Evolutionary conservation across 1,284 basidiomycete genomes (phyloP), one percentile per base, ranked within the genome.

Genomic region (Ustilago sp.): DNA sequence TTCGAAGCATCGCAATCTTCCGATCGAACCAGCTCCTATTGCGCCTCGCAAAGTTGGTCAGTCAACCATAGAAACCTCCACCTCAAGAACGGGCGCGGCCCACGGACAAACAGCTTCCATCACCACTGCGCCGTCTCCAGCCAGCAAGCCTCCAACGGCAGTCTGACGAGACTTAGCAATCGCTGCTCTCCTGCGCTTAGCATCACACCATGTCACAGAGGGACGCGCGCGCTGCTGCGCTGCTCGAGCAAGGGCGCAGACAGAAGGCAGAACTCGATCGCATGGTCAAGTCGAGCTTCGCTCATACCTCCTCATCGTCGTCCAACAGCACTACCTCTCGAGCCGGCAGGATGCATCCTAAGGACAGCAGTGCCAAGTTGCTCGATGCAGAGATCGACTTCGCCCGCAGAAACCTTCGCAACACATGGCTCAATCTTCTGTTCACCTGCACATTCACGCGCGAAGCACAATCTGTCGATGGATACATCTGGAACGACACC

Each of bases 401-500:
- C 54, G 79, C 81, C 4, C 74, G 83, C n/a, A 62, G 59, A 28
- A 77, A 80, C 41, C 70, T 84, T 19, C 80, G 84, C 58, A 74
- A 80, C 41, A 78, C 79, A n/a, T 83, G 81, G 62, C 71, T 85
- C 59, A 77, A 79, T 39, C 80, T 85, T 12, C 75, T 85, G 56
- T 80, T 85, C 55, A 66, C 77, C 43, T 80, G 74, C 51, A 68
- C 84, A 8, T 85, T 81, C 50, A 79, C 74, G 15, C 74, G 76
- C 32, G 64, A 68, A 32, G 78, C 82, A 1, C 79, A 81, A 55
- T 55, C 77, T 9, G 74, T 79, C 19, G 83, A 85, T 23, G 60
- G 58, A 23, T 51, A 69, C 57, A 59, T 85, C 7, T 85, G 84
- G 84, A 70, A 63, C 28, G 82, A 85, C 41, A 85, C 84, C 8